phyloP scores from a whole-genome alignment of 106 monocot genomes.

The Allium sativum region DNA sequence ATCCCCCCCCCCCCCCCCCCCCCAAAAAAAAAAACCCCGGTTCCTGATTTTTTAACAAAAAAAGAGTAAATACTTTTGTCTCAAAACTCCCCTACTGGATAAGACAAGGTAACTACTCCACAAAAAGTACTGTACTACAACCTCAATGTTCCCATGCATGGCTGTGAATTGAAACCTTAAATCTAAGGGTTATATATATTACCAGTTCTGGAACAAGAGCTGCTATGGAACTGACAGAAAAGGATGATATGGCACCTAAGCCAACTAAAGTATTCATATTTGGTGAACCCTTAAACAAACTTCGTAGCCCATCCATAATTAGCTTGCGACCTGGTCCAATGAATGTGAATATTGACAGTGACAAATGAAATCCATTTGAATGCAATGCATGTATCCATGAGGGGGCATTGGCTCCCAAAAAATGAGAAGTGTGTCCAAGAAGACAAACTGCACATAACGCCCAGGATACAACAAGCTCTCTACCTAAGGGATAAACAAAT shows the following conservation, averaged over 20 bases:
- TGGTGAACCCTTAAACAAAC: constrained; percentile 70
- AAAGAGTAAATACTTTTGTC: too few species aligned
- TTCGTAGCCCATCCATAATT: constrained; percentile 72
- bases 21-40: too few species aligned
- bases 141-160: too few species aligned
- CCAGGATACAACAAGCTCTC: constrained; percentile 97
- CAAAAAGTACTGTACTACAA: too few species aligned
- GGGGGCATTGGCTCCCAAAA: constrained; percentile 46
- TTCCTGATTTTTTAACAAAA: too few species aligned
- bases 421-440: constrained; percentile 76
- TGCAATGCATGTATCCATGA: constrained; percentile 76
- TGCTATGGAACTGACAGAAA: constrained; percentile 85
- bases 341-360: constrained; percentile 83
- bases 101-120: too few species aligned
- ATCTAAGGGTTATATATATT: background rate
- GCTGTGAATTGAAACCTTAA: too few species aligned
- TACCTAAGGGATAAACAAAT: constrained; percentile 34
- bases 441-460: constrained; percentile 95
- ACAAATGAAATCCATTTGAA: constrained; percentile 76
- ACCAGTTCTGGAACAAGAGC: constrained; percentile 82
- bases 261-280: constrained; percentile 99
- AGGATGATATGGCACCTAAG: constrained; percentile 93
- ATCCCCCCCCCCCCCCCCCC: too few species aligned
- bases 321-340: constrained; percentile 87
- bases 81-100: too few species aligned